Conservation (phyloP, 2,329 filamentous ascomycete genomes). For the Byssothecium circinans region DNA sequence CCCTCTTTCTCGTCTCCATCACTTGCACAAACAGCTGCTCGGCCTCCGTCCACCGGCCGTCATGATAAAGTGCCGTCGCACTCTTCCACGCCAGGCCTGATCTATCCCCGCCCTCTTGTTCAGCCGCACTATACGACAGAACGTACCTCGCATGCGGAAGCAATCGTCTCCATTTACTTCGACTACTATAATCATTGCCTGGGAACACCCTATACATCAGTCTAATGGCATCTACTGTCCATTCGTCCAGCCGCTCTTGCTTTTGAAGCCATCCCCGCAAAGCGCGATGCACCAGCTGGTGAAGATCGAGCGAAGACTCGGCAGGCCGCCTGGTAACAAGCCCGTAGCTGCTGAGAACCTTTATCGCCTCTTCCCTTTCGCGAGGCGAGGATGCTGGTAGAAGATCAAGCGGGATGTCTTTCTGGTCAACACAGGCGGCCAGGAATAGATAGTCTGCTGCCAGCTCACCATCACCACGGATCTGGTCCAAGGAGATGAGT, state of each 20-base stretch:
- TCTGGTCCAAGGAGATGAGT: no score
- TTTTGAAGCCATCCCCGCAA: conserved; percentile 9
- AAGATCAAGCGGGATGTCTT: conserved; percentile 20
- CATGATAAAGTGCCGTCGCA: no score
- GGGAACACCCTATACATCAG: conserved; percentile 18
- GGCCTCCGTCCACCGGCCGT: no score
- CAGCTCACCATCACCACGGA: conserved; percentile 22
- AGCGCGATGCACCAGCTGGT: conserved; percentile 17
- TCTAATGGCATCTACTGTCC: conserved; percentile 9
- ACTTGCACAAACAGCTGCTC: no score
- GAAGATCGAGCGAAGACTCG: conserved; percentile 14
- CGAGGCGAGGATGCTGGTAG: conserved; percentile 12
- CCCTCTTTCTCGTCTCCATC: no score
- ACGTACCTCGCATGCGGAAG: conserved; percentile 19
- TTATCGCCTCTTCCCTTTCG: conserved; percentile 15
- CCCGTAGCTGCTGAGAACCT: conserved; percentile 13
- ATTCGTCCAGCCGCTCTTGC: conserved; percentile 5
- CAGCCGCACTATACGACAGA: conserved; percentile 10
- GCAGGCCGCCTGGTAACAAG: conserved; percentile 15
- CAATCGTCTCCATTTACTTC: conserved; percentile 24
- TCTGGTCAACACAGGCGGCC: conserved; percentile 43
- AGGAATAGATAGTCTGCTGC: conserved; percentile 46
- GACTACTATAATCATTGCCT: conserved; percentile 13
- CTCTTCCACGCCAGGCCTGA: no score
- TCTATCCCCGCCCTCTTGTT: conserved; percentile 9